A percentile compares a stretch with the other conserved stretches of the same genome.
These are phyloP conservation scores for Mucor indicus DNA, from an alignment of 371 early-diverging fungal genomes.

Conservation along the genomic window DNA sequence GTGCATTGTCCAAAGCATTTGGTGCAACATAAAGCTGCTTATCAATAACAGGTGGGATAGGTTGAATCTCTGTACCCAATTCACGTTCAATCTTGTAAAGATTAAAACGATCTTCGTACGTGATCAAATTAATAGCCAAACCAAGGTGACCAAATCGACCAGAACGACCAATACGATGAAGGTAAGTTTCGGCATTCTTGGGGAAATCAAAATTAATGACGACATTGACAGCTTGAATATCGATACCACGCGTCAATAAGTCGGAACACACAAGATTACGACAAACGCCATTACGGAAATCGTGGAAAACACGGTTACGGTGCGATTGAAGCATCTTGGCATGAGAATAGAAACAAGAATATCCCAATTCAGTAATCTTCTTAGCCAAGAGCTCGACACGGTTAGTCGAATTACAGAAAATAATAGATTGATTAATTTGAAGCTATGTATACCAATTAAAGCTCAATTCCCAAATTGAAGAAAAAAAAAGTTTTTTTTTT, in stretches of 20 bases:
- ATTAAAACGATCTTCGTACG: slow-evolving; percentile 93
- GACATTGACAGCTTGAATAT: slow-evolving; percentile 98
- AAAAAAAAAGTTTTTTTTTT: too few relatives aligned
- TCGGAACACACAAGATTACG: slow-evolving; percentile 97
- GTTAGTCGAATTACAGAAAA: slow-evolving; percentile 97
- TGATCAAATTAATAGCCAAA: slow-evolving; percentile 95
- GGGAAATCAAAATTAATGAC: slow-evolving; percentile 99
- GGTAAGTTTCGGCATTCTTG: slow-evolving; percentile 96
- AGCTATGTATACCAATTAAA: slow-evolving; percentile 41
- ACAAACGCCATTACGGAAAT: slow-evolving; percentile 94
- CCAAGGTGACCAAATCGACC: slow-evolving; percentile 98
- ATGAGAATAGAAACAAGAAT: slow-evolving; percentile 97
- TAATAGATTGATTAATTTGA: slow-evolving; percentile 98
- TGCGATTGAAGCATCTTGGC: slow-evolving; percentile 96
- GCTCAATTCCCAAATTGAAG: too few relatives aligned
- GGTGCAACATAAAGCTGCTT: slow-evolving; percentile 82
- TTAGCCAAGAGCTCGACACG: slow-evolving; percentile 95
- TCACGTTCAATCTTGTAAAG: slow-evolving; percentile 95
- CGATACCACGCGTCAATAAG: slow-evolving; percentile 97
- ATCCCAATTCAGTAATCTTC: slow-evolving; percentile 97
- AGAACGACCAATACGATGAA: slow-evolving; percentile 97
- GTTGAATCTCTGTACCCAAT: slow-evolving; percentile 93
- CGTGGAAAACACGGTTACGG: slow-evolving; percentile 97
- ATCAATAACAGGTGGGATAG: slow-evolving; percentile 94
- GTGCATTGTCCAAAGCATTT: slow-evolving; percentile 52